phyloP scores from a whole-genome alignment of 306 rosid species.

The Cicer cuneatum region DNA sequence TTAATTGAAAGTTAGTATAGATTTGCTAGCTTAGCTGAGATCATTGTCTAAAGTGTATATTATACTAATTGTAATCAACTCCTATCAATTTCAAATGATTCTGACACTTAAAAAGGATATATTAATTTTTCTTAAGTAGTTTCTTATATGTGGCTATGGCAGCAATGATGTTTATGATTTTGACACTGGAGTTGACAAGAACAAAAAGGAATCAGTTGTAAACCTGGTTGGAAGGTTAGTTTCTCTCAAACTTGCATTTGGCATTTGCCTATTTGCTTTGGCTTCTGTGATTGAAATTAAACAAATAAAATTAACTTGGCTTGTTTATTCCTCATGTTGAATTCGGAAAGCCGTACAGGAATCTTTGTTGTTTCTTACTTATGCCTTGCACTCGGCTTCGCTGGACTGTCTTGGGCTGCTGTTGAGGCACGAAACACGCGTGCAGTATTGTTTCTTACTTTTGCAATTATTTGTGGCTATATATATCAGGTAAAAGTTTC shows the following conservation, averaged over 20 bases:
- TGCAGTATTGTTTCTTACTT: slow-evolving; percentile 67
- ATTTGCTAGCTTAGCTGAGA: too few relatives aligned
- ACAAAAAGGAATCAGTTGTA: slow-evolving; percentile 85
- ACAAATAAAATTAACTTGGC: slow-evolving; percentile 19
- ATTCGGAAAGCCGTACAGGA: slow-evolving; percentile 73
- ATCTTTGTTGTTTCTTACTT: slow-evolving; percentile 65
- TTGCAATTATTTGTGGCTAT: slow-evolving; percentile 77
- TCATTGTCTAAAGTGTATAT: too few relatives aligned
- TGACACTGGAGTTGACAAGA: slow-evolving; percentile 88
- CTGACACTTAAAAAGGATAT: too few relatives aligned
- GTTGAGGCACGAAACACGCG: slow-evolving; percentile 63
- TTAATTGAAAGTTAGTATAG: too few relatives aligned
- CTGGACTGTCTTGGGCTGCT: slow-evolving; percentile 72
- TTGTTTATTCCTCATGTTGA: slow-evolving; percentile 43
- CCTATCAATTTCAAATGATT: too few relatives aligned
- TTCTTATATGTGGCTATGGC: slow-evolving; percentile 29
- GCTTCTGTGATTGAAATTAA: slow-evolving; percentile 12
- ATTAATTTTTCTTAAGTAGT: slow-evolving; percentile 1
- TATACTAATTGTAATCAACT: too few relatives aligned
- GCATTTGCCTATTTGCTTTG: slow-evolving; percentile 6
- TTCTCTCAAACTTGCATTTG: slow-evolving; percentile 28
- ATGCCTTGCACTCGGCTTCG: slow-evolving; percentile 75
- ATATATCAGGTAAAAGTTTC: slow-evolving; percentile 71
- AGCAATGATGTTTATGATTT: slow-evolving; percentile 93
- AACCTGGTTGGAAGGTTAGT: slow-evolving; percentile 79